Percentiles rank a stretch among this genome's conserved stretches.
Evolutionary conservation across 345 rosid species (phyloP).

Genomic region (Eutrema yunnanense): DNA sequence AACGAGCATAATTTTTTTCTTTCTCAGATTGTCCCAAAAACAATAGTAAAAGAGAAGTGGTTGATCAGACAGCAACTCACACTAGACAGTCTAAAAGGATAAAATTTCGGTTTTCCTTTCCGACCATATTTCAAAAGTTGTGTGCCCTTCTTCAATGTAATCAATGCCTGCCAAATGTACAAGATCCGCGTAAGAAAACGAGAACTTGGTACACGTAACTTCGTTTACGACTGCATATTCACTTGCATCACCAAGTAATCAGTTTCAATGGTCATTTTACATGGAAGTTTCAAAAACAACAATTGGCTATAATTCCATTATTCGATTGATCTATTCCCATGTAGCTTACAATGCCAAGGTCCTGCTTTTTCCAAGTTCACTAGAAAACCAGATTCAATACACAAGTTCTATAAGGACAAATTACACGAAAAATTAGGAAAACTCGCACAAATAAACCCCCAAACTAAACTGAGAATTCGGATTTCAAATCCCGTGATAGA

Average conservation of each 20-base stretch:
- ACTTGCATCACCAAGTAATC: not conserved
- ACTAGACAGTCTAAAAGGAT: conserved; percentile 79
- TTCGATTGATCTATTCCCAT: not conserved
- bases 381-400: not conserved
- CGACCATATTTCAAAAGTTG: conserved; percentile 92
- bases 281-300: not conserved
- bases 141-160: conserved; percentile 86
- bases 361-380: not conserved
- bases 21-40: not conserved
- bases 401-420: not conserved
- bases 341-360: conserved; percentile 5
- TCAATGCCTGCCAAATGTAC: conserved; percentile 56
- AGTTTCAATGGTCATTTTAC: not conserved
- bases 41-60: not conserved
- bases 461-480: not conserved
- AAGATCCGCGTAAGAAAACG: not conserved
- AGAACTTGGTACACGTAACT: not conserved
- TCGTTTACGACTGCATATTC: not conserved
- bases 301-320: not conserved
- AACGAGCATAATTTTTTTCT: not conserved
- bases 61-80: conserved; percentile 45
- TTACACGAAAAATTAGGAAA: not conserved
- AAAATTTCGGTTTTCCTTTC: conserved; percentile 90
- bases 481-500: not conserved
- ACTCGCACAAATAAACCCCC: too few relatives aligned